Base-by-base conservation (phyloP, 371 early-diverging fungal genomes). In the Mortierella sp. region DNA sequence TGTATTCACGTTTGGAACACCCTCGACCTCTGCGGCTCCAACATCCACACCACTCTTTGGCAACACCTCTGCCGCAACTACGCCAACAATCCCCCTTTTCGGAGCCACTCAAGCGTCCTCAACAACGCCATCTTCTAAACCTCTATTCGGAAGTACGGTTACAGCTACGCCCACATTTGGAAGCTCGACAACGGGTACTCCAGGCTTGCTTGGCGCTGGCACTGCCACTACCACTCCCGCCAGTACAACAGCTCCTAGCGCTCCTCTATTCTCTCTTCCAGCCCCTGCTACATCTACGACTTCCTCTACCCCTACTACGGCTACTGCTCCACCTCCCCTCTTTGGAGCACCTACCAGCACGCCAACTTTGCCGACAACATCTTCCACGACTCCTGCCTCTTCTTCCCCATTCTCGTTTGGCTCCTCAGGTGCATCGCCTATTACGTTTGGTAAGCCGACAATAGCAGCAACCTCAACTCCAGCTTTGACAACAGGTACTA, bases 341-440 rank as follows among this genome's bases (percentile, higher is more conserved):
- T 67, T 68, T 41, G 74, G 65, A 16, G 64, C 74, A 15, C n/a
- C 47, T 10, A 48, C 71, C 7, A 57, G 36, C 10, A 45, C 71
- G 19, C 24, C 67, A 28, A 1, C 28, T 28, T 28, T 28, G 28
- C 28, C 2, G 7, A 21, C 65, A 15, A 48, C 65, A 13, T 43
- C 71, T 1, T n/a, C 58, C 0, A 38, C 63, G 13, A 57, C 58
- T 2, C 36, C 66, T n/a, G 66, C 66, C 16, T 59, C 67, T 19
- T 6, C 63, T 0, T 55, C 67, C 16, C 58, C 68, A 8, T 67
- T 74, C 32, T 43, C 63, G 22, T 67, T 67, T 58, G 68, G 74
- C 21, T 59, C 65, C 16, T 50, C 60, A 4, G 43, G 40, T 38
- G 21, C 65, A 8, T 22, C 58, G 15, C 28, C 33, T 15, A 33